Base-by-base conservation (phyloP, 1,139 yeast genomes). In the Taphrina communis region DNA sequence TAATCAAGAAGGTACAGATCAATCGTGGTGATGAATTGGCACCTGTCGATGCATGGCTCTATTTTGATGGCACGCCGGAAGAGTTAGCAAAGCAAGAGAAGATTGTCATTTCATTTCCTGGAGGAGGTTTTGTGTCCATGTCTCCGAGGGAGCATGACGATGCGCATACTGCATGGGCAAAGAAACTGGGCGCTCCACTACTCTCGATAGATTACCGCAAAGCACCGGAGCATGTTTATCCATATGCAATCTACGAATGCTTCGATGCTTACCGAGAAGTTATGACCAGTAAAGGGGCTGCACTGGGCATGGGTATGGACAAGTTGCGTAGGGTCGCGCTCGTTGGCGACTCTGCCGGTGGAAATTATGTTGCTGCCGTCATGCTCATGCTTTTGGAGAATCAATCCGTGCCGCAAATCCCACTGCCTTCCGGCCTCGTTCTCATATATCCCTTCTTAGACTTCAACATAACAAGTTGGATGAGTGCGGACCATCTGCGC, bases 221-320 rank as follows among this genome's bases (percentile, higher is more conserved):
- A 67, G 85, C 85, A 0, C 87, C 87, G 1, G 85, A 84, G 73
- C 74, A 78, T 70, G 84, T 85, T 17, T 84, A 78, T 72, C 87
- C 87, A 1, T 83, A 84, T 14, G 80, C 82, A 50, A 80, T 83
- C 1, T 80, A 83, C 35, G 86, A 84, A 73, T 77, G 84, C 44
- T 82, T 76, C 72, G 85, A 82, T 58, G 77, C 81, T 6, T 72
- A 75, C 17, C 25, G 74, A 31, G 77, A 74, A 25, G 73, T 76
- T 31, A 69, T 72, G 42, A 53, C 68, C 36, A 73, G 75, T 6
- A 68, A 68, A 35, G 76, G 76, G 2, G 69, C 62, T 3, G 71
- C 72, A 12, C 63, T 74, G 21, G 76, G 76, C 9, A 67, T 74
- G 35, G 66, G 71, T 2, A 75, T 74, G 42, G 21, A 46, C 17